Evolutionary conservation across 2,329 filamentous ascomycete genomes (phyloP).

Genomic region (Ambrosiella cleistominuta): DNA sequence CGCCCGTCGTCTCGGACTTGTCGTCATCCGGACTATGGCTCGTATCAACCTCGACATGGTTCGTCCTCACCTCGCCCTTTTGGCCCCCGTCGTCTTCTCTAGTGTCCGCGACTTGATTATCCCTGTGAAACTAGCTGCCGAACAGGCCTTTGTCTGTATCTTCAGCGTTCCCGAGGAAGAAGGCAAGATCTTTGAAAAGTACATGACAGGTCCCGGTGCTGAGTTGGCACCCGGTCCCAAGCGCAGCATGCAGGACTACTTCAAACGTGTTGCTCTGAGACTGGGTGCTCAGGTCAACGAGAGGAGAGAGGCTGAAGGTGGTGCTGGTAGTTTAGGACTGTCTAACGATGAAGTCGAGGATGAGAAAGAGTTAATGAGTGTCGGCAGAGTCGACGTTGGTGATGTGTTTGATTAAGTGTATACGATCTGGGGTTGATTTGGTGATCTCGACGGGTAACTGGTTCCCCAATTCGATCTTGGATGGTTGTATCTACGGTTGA

Average conservation of each 20-base stretch:
- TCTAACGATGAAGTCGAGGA: conserved; percentile 87
- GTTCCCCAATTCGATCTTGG: not conserved
- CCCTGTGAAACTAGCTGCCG: conserved; percentile 84
- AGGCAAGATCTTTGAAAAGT: conserved; percentile 74
- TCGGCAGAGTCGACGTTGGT: conserved; percentile 60
- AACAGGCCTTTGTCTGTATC: conserved; percentile 80
- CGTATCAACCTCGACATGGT: conserved; percentile 65
- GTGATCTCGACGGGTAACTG: not conserved
- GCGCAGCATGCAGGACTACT: conserved; percentile 90
- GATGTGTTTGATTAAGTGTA: conserved; percentile 13
- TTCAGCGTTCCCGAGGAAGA: conserved; percentile 86
- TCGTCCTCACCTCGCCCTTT: conserved; percentile 58
- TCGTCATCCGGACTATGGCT: conserved; percentile 71
- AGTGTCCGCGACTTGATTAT: conserved; percentile 84
- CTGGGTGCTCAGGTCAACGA: conserved; percentile 77
- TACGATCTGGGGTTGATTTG: not conserved
- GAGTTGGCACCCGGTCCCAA: conserved; percentile 55
- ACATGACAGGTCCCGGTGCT: conserved; percentile 51
- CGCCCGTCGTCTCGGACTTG: conserved; percentile 68
- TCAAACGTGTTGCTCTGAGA: conserved; percentile 76
- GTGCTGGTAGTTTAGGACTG: conserved; percentile 66
- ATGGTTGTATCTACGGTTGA: not conserved
- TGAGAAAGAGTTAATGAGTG: conserved; percentile 87
- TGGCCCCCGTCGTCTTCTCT: conserved; percentile 74
- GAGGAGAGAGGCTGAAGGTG: conserved; percentile 78